These are phyloP conservation scores for Balamuthia mandrillaris DNA, from an alignment of 208 protist species.

Conservation along the genomic window DNA sequence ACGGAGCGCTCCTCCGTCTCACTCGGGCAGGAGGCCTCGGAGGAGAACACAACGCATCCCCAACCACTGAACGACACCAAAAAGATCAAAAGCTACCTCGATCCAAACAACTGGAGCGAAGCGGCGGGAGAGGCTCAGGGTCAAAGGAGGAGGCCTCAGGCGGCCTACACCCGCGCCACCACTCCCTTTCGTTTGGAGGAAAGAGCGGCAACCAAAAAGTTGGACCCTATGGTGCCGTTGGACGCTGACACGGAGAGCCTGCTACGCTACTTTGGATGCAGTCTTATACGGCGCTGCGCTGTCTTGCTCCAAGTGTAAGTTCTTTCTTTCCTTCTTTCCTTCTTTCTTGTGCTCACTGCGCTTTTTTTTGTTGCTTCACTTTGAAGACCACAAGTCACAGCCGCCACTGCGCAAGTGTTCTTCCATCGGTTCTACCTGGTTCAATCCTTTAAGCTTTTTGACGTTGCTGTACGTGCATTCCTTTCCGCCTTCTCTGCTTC, in stretches of 20 bases:
- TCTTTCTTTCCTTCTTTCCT: no score
- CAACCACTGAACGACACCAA: no score
- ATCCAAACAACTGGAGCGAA: no score
- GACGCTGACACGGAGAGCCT: constrained; percentile 31
- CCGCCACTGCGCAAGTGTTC: not conserved
- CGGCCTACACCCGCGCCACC: no score
- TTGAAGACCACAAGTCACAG: not conserved
- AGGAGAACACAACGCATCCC: no score
- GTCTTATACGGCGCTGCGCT: not conserved
- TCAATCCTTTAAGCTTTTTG: not conserved
- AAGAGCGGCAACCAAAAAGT: no score
- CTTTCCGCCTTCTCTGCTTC: not conserved
- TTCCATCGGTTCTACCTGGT: constrained; percentile 37
- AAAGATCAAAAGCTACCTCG: no score
- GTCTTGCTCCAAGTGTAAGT: constrained; percentile 17
- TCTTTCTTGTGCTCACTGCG: not conserved
- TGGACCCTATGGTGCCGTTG: not conserved
- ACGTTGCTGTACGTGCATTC: not conserved
- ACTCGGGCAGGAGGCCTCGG: no score
- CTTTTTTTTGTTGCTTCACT: not conserved
- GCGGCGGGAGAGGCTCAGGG: no score
- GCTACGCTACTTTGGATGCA: constrained; percentile 14
- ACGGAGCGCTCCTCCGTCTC: no score
- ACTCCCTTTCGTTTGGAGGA: no score
- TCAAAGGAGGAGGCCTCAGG: no score